These are phyloP conservation scores for Neocatenulostroma microsporum DNA, from an alignment of 2,329 filamentous ascomycete genomes.

Conservation along the genomic window DNA sequence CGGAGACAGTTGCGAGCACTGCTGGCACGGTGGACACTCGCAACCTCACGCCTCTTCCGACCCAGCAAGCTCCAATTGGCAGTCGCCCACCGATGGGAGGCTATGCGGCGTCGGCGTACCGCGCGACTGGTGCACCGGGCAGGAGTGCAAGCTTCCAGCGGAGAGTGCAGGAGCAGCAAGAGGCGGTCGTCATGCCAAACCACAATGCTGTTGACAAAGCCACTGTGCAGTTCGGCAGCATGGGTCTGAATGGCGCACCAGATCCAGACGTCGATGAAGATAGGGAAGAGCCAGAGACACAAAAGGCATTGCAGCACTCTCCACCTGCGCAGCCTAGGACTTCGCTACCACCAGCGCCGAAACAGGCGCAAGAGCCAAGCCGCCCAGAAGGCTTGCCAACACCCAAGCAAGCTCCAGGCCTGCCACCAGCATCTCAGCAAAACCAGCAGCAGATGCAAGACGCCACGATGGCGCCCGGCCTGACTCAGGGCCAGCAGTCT, in stretches of 20 bases:
- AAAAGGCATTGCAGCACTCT: conserved; percentile 88
- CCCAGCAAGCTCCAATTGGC: conserved; percentile 53
- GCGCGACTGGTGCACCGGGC: conserved; percentile 57
- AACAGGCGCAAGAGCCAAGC: conserved; percentile 37
- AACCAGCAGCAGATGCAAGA: conserved; percentile 35
- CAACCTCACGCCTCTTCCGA: conserved; percentile 55
- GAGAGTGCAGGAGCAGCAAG: conserved; percentile 85
- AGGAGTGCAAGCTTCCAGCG: conserved; percentile 77
- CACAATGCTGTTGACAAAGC: conserved; percentile 91
- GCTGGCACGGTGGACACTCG: conserved; percentile 77
- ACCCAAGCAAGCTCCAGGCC: conserved; percentile 53
- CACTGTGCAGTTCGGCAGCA: conserved; percentile 91
- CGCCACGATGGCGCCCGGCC: conserved; percentile 45
- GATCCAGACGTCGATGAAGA: conserved; percentile 84
- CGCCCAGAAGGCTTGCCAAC: conserved; percentile 38
- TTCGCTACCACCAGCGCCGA: conserved; percentile 67
- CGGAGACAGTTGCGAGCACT: conserved; percentile 81
- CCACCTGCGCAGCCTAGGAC: conserved; percentile 78
- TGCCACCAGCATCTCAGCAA: conserved; percentile 53
- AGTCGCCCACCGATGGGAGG: conserved; percentile 59
- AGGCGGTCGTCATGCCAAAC: conserved; percentile 95
- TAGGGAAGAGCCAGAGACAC: conserved; percentile 89
- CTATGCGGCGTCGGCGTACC: conserved; percentile 72
- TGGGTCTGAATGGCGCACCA: conserved; percentile 73
- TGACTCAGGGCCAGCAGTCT: conserved; percentile 42